phyloP scores from a whole-genome alignment of 1,139 yeast genomes.

The Nakaseomyces bracarensis region DNA sequence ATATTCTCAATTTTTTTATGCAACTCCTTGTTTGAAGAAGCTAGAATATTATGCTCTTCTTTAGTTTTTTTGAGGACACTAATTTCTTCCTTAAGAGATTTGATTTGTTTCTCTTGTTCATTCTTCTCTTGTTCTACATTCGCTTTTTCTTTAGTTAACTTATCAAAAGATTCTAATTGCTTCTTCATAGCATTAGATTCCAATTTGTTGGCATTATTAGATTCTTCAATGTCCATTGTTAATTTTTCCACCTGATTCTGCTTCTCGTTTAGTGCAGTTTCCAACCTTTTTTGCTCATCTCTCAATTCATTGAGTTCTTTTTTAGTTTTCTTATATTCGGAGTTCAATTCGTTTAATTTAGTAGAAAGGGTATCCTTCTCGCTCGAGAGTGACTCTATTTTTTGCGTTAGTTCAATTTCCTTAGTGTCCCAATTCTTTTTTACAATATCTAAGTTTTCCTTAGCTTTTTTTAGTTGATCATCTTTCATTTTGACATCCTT shows the following conservation, averaged over 20 bases:
- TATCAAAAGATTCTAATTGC: not conserved
- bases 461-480: constrained; percentile 1
- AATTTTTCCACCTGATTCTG: constrained; percentile 6
- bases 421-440: not conserved
- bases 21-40: not conserved
- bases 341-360: not conserved
- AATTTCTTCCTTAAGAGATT: constrained; percentile 9
- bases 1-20: constrained; percentile 5
- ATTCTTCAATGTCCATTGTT: not conserved
- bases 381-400: not conserved
- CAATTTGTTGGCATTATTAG: not conserved
- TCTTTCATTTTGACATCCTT: constrained; percentile 4
- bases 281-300: not conserved
- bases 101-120: not conserved
- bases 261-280: constrained; percentile 4
- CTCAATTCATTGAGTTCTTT: not conserved
- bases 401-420: not conserved
- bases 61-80: not conserved
- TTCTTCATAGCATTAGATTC: not conserved
- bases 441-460: not conserved
- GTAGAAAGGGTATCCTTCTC: not conserved
- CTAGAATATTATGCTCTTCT: not conserved
- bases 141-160: not conserved
- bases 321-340: not conserved
- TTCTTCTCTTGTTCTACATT: not conserved